Evolutionary conservation across 2,329 filamentous ascomycete species (phyloP).

Genomic region (Plectosphaerella plurivora): DNA sequence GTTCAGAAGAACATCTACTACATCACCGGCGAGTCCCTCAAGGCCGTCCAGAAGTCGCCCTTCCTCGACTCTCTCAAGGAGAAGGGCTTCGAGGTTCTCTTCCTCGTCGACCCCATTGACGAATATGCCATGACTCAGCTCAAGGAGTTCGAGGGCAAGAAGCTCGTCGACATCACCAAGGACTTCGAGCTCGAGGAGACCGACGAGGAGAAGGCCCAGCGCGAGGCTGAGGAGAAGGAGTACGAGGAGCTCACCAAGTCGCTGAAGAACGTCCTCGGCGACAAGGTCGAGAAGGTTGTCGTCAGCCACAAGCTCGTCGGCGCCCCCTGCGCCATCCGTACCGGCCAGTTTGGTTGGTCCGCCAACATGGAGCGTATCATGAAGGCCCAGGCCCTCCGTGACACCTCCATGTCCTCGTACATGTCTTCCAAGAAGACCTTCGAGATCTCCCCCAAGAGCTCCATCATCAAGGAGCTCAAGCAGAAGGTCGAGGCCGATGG

Average conservation of each 20-base stretch:
- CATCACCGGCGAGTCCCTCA: conserved; percentile 99
- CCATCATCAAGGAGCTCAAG: conserved; percentile 99
- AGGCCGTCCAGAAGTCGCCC: conserved; percentile 95
- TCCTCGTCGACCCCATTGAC: conserved; percentile 98
- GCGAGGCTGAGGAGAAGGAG: conserved; percentile 98
- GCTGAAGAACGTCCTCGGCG: conserved; percentile 97
- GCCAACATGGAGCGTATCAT: conserved; percentile 99
- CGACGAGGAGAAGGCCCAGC: conserved; percentile 95
- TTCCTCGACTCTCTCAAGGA: conserved; percentile 98
- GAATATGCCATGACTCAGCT: conserved; percentile 99
- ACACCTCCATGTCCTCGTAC: conserved; percentile 99
- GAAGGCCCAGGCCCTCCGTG: conserved; percentile 99
- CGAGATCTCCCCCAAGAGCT: conserved; percentile 98
- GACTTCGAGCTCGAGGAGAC: conserved; percentile 99
- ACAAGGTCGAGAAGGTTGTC: conserved; percentile 99
- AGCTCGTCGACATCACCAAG: conserved; percentile 99
- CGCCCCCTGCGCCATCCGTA: conserved; percentile 96
- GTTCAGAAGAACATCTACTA: conserved; percentile 99
- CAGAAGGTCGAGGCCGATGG: conserved; percentile 97
- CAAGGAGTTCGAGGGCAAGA: conserved; percentile 99
- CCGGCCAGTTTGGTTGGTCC: conserved; percentile 99
- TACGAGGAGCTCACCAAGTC: conserved; percentile 91
- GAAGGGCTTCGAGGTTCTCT: conserved; percentile 99
- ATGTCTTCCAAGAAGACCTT: conserved; percentile 99
- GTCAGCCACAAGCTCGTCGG: conserved; percentile 96